phyloP scores from a whole-genome alignment of 2,329 filamentous ascomycete species.

The Lasiodiplodia hormozganensis region DNA sequence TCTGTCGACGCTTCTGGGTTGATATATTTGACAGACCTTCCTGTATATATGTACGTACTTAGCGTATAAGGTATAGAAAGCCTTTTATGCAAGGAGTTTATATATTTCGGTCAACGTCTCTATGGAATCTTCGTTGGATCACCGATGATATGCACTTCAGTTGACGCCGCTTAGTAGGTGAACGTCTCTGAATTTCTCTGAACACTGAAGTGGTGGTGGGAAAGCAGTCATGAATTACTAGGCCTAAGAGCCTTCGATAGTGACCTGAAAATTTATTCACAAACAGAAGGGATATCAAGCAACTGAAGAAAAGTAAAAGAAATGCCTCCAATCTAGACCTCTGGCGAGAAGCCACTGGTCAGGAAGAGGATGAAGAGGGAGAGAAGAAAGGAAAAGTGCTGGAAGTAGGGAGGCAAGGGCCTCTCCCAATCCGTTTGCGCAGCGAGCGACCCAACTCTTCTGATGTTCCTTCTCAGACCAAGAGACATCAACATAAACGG shows the following conservation, averaged over 20 bases:
- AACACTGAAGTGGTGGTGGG: neutral
- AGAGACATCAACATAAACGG: neutral
- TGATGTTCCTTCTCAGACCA: too few relatives aligned
- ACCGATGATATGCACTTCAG: neutral
- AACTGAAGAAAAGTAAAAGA: neutral
- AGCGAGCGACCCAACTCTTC: constrained; percentile 9
- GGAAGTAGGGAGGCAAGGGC: neutral
- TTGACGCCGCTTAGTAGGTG: neutral
- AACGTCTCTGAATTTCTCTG: neutral
- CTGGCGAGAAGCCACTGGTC: neutral
- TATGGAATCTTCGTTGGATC: neutral
- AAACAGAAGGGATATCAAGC: constrained; percentile 14
- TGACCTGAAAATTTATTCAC: neutral
- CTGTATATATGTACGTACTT: neutral
- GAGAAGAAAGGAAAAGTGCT: neutral
- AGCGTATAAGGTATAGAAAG: neutral
- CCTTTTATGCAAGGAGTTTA: neutral
- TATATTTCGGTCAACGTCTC: neutral
- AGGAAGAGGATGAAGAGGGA: too few relatives aligned
- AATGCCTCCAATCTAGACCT: neutral
- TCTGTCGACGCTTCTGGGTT: too few relatives aligned
- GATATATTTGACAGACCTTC: too few relatives aligned
- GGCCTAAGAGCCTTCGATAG: neutral
- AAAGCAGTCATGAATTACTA: neutral
- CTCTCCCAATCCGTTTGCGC: neutral